Evolutionary conservation across 129 eudicot species (phyloP), one percentile per base, ranked within the genome.

Genomic region (Centella asiatica): DNA sequence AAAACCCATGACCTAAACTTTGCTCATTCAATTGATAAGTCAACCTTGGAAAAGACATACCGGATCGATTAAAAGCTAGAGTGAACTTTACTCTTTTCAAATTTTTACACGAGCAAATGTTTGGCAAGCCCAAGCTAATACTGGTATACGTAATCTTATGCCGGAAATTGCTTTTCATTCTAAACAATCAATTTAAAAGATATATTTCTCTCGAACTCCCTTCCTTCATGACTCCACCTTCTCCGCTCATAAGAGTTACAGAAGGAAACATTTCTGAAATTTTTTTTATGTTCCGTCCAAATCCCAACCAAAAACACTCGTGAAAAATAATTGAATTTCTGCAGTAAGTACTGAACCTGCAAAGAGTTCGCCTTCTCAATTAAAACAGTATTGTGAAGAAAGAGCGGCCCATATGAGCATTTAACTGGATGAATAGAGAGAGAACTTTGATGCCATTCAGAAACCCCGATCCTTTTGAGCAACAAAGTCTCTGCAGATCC

Each of bases 401-500:
- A 39, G 49, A 80, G 60, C 45, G 66, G 76, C 66, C 61, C 66
- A 64, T 27, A 74, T n/a, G 36, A 74, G 57, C 65, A 61, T 67
- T 71, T 82, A 28, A 50, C 52, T 27, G 70, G 32, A 32, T 67
- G 64, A 60, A 76, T 60, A 51, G 67, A 55, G 37, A 71, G 44
- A 46, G 79, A 71, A 66, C 76, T 63, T 63, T 33, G 81, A 62
- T 61, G 65, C 72, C 80, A 60, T 44, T 58, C 65, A 49, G 73
- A 65, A 61, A 44, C 45, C n/a, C 77, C 56, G 27, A 44, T 75
- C 57, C 63, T 74, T 64, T 74, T 72, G 24, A 54, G 76, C 26
- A 74, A 59, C 64, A 72, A 57, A 58, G 55, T 62, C 74, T 82
- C 86, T 85, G 57, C 58, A 66, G 60, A 68, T 61, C 51, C 40